A percentile compares a stretch with the other conserved stretches of the same genome.
These are phyloP conservation scores for Ziziphus jujuba DNA, from an alignment of 306 rosid genomes.

Conservation along the genomic window DNA sequence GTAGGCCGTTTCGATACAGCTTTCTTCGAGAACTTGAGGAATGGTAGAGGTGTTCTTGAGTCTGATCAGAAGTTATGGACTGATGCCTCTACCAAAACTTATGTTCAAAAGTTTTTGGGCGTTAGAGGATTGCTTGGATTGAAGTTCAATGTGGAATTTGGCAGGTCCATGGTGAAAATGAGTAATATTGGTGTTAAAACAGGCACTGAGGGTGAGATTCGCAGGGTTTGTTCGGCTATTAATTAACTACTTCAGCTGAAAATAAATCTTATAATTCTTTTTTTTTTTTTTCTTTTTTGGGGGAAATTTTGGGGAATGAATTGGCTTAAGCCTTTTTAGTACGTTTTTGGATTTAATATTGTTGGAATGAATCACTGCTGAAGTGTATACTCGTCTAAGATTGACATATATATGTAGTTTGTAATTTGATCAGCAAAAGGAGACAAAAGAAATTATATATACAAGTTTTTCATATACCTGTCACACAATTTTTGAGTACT, in stretches of 20 bases:
- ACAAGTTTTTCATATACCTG: too few species aligned
- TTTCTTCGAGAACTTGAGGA: slow-evolving; percentile 42
- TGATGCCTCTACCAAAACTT: slow-evolving; percentile 46
- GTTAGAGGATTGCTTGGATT: slow-evolving; percentile 32
- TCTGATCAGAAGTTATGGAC: slow-evolving; percentile 64
- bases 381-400: too few species aligned
- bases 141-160: slow-evolving; percentile 48
- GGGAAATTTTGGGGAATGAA: too few species aligned
- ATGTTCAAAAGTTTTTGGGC: slow-evolving; percentile 44
- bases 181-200: slow-evolving; percentile 52
- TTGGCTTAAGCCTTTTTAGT: too few species aligned
- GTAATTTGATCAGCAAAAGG: too few species aligned
- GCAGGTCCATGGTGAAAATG: slow-evolving; percentile 67
- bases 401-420: too few species aligned
- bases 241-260: slow-evolving; percentile 19
- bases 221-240: slow-evolving; percentile 50
- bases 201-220: slow-evolving; percentile 54
- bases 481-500: too few species aligned
- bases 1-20: slow-evolving; percentile 36
- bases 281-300: too few species aligned
- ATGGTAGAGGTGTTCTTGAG: slow-evolving; percentile 48
- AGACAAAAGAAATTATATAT: too few species aligned
- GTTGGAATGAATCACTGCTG: too few species aligned
- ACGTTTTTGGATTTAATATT: too few species aligned
- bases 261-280: too few species aligned